A percentile compares a stretch with the other conserved stretches of the same genome.
Conservation (phyloP, 2,329 filamentous ascomycete genomes). For the Cordyceps farinosa region DNA sequence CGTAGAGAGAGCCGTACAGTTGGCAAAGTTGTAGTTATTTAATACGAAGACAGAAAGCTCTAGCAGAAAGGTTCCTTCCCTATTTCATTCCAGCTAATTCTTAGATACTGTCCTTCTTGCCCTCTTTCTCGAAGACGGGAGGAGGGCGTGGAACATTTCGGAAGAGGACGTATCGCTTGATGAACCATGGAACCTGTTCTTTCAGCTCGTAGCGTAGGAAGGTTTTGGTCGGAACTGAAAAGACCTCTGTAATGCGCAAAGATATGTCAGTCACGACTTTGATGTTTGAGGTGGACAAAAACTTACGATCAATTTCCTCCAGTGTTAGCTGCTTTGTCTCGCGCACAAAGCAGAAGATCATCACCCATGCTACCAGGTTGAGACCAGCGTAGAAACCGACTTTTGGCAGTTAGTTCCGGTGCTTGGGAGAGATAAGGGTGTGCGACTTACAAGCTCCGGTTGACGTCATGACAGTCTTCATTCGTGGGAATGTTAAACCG, state of each 20-base stretch:
- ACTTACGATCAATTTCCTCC: conserved; percentile 35
- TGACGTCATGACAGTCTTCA: conserved; percentile 31
- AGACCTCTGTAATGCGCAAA: conserved; percentile 27
- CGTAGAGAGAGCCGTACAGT: too few species aligned
- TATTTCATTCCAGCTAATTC: too few species aligned
- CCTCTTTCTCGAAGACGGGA: conserved; percentile 25
- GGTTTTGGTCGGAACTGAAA: conserved; percentile 30
- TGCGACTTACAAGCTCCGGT: conserved; percentile 29
- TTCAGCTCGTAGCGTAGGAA: conserved; percentile 32
- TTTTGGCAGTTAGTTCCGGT: not conserved
- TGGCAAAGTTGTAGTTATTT: too few species aligned
- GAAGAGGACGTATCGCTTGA: conserved; percentile 36
- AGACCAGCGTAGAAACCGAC: conserved; percentile 42
- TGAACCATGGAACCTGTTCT: conserved; percentile 35
- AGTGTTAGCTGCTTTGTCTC: conserved; percentile 47
- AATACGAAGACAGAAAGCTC: too few species aligned
- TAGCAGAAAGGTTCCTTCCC: too few species aligned
- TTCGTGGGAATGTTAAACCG: conserved; percentile 52
- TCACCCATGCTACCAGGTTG: conserved; percentile 40
- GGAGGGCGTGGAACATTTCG: conserved; percentile 32
- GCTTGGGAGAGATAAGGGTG: not conserved
- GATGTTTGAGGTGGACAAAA: not conserved
- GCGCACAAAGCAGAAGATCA: conserved; percentile 45
- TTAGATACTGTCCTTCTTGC: conserved; percentile 1
- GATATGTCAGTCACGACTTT: not conserved